Evolutionary conservation across 495 filamentous ascomycete species (phyloP), one percentile per base, ranked within the genome.

Genomic region (Penicillium egyptiacum): DNA sequence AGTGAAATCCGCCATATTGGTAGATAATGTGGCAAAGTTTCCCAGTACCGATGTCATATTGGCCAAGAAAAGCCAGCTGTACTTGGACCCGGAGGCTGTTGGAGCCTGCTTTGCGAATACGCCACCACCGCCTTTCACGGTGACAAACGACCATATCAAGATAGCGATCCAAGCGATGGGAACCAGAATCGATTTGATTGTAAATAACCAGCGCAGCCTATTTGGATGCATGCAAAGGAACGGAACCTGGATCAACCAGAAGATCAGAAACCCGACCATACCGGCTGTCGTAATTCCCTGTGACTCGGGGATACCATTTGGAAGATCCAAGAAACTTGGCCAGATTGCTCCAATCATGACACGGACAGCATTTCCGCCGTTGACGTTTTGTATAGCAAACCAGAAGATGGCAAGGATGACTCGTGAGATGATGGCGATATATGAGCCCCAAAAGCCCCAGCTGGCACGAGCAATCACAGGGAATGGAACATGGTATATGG

Each of bases 331-430:
- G 57, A 83, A 87, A 23, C 80, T 83, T 4, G 86, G 85, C 76
- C 86, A 88, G 64, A 88, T 88, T 5, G 86, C 85, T 11, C 78
- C 78, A 17, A 90, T 75, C 84, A 88, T 88, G 45, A 86, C 83
- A 2, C 79, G 79, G 26, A 88, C 75, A 23, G 83, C 80, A 60
- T 86, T 83, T 0, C 83, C 85, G 9, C 87, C 87, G 60, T 85
- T 88, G 52, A 82, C 81, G 25, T 83, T 81, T 63, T 88, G 83
- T 49, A 90, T 87, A 14, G 83, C 84, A 25, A 88, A 83, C 87
- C 87, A 89, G 71, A 89, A 88, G 62, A 88, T 71, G 8, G 86
- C 86, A 5, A 89, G 76, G 53, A 89, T 82, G 0, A 81, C 75
- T n/a, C 87, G 79, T 0, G 84, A 87, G 10, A 88, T 71, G 48